Conservation (phyloP, 352 stramenopile genomes). For the Globisporangium camurandrum region DNA sequence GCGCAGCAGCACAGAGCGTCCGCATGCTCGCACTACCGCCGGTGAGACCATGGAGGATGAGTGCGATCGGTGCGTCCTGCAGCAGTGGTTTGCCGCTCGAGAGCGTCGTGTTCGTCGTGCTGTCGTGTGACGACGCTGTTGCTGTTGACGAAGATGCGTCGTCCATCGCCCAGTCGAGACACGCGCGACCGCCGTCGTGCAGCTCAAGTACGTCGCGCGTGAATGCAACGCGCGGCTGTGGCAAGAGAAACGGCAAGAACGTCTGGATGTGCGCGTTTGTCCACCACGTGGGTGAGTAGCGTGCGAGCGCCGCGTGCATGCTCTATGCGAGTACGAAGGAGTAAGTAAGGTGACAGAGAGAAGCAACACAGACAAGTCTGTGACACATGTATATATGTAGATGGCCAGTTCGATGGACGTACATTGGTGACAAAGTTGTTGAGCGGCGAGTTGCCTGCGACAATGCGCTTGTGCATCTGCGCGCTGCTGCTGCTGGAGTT, state of each 20-base stretch:
- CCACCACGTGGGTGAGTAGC: conserved; percentile 68
- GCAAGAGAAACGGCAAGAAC: conserved; percentile 64
- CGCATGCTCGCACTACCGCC: conserved; percentile 58
- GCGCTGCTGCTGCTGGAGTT: background rate
- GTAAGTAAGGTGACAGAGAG: background rate
- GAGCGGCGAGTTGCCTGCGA: conserved; percentile 52
- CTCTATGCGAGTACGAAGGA: conserved; percentile 12
- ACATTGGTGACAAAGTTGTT: conserved; percentile 54
- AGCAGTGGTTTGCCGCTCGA: conserved; percentile 6
- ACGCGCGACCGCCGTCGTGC: conserved; percentile 52
- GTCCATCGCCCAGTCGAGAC: conserved; percentile 61
- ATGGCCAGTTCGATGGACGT: background rate
- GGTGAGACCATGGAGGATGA: conserved; percentile 68
- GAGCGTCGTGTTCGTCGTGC: background rate
- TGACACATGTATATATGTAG: too few relatives aligned
- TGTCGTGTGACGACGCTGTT: conserved; percentile 13
- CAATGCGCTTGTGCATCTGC: conserved; percentile 40
- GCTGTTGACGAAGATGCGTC: too few relatives aligned
- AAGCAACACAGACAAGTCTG: background rate
- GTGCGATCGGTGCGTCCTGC: conserved; percentile 36
- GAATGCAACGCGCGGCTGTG: conserved; percentile 46
- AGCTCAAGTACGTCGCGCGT: conserved; percentile 48
- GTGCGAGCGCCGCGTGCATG: conserved; percentile 39
- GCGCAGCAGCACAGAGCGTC: conserved; percentile 52
- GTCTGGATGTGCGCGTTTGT: conserved; percentile 69